Percentiles rank a stretch among this genome's conserved stretches.
phyloP scores from a whole-genome alignment of 2,329 filamentous ascomycete species.

The Grosmannia clavigera region DNA sequence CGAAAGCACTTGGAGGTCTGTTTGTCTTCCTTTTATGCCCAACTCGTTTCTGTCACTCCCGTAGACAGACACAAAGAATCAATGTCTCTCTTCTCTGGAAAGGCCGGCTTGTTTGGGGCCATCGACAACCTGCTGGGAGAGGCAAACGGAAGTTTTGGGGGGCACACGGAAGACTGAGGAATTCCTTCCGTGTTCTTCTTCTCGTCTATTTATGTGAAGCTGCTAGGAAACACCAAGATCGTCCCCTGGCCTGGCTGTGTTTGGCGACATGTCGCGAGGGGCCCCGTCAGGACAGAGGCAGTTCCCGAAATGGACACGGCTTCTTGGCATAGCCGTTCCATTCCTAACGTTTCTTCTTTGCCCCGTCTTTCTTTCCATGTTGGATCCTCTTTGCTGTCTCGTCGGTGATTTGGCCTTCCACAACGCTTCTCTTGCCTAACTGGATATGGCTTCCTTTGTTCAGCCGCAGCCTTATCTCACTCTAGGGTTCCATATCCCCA shows the following conservation, averaged over 20 bases:
- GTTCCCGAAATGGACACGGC: background rate
- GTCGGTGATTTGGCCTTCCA: background rate
- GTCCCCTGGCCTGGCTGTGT: background rate
- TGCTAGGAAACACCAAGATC: background rate
- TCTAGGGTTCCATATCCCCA: background rate
- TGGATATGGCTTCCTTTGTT: background rate
- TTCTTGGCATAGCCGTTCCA: background rate
- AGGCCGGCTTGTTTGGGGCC: background rate
- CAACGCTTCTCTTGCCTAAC: background rate
- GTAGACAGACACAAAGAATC: background rate
- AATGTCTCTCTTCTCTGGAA: background rate
- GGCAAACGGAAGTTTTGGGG: background rate
- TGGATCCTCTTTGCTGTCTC: background rate
- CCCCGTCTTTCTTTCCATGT: background rate
- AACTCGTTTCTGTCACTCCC: background rate
- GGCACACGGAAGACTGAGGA: background rate
- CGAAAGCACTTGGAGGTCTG: too few species aligned
- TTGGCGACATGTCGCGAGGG: background rate
- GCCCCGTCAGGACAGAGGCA: background rate
- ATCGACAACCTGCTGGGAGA: background rate
- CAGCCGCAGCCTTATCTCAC: background rate
- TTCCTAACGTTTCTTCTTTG: background rate
- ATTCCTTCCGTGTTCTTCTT: background rate
- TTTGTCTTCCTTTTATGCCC: background rate
- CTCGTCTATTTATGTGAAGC: conserved; percentile 2